Conservation (phyloP, 2,329 filamentous ascomycete species). For the Hypoxylon sp. region DNA sequence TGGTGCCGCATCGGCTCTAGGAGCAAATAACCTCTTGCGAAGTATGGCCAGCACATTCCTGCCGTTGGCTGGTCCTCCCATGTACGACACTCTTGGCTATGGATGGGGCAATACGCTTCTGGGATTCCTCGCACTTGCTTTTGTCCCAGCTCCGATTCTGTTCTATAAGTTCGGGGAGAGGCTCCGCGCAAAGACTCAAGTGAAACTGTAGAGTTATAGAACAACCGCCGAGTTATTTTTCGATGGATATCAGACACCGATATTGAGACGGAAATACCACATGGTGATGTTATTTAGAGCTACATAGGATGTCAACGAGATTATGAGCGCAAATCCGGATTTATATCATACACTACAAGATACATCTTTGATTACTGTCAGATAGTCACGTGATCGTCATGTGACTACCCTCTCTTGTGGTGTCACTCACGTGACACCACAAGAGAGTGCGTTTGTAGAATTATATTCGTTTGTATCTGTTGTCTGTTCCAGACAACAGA, state of each 20-base stretch:
- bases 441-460: too few relatives aligned
- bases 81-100: slow-evolving; percentile 14
- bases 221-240: not conserved
- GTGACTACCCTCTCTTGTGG: too few relatives aligned
- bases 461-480: too few relatives aligned
- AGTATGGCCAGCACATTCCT: slow-evolving; percentile 3
- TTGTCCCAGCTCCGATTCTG: slow-evolving; percentile 1
- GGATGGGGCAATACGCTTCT: slow-evolving; percentile 22
- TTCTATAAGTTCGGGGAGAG: slow-evolving; percentile 21
- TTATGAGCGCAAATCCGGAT: not conserved
- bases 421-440: too few relatives aligned
- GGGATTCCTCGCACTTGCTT: slow-evolving; percentile 7
- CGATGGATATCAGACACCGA: not conserved
- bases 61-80: slow-evolving; percentile 8
- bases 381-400: too few relatives aligned
- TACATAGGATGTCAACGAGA: not conserved
- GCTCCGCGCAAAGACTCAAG: slow-evolving; percentile 13
- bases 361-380: not conserved
- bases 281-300: not conserved
- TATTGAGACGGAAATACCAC: not conserved
- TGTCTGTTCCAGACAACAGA: too few relatives aligned
- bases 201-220: not conserved
- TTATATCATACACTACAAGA: not conserved
- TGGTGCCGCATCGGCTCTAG: slow-evolving; percentile 15
- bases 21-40: slow-evolving; percentile 8